Evolutionary conservation across 306 rosid genomes (phyloP).

Genomic region (Prunus dulcis): DNA sequence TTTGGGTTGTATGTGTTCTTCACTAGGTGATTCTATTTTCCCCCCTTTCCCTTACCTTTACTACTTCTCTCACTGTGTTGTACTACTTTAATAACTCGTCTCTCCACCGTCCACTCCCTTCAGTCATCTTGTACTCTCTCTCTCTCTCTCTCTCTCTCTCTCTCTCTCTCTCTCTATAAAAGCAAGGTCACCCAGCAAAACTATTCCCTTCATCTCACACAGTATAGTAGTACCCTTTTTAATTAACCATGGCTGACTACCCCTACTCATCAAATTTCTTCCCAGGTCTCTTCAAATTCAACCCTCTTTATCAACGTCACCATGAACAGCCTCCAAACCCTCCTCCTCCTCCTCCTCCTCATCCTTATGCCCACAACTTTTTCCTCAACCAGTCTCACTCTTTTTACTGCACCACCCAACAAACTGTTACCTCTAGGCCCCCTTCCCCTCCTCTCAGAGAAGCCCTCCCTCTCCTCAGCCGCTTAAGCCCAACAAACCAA

Average conservation of each 20-base stretch:
- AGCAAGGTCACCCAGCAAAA: conserved; percentile 35
- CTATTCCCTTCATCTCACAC: conserved; percentile 4
- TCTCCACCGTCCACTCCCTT: conserved; percentile 78
- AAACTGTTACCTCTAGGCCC: conserved; percentile 21
- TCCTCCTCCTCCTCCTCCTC: conserved; percentile 2
- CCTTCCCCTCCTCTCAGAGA: conserved; percentile 85
- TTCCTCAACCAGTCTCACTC: conserved; percentile 13
- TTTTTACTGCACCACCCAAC: conserved; percentile 22
- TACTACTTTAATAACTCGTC: conserved; percentile 30
- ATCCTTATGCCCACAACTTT: conserved; percentile 19
- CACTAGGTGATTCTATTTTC: conserved; percentile 10
- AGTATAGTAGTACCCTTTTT: conserved; percentile 7
- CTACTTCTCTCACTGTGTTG: conserved; percentile 15
- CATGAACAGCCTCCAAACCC: conserved; percentile 14
- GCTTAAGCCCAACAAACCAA: conserved; percentile 44
- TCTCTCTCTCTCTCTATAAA: conserved; percentile 36
- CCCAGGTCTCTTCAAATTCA: conserved; percentile 42
- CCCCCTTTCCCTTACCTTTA: conserved; percentile 10
- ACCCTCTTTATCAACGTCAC: conserved; percentile 29
- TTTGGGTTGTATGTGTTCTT: background rate
- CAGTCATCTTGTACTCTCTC: conserved; percentile 82
- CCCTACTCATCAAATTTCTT: conserved; percentile 43
- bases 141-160: conserved; percentile 56
- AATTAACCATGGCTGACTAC: conserved; percentile 40
- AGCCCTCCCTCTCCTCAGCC: conserved; percentile 69